Conservation (phyloP, 352 stramenopile genomes). For the Globisporangium middletonii region DNA sequence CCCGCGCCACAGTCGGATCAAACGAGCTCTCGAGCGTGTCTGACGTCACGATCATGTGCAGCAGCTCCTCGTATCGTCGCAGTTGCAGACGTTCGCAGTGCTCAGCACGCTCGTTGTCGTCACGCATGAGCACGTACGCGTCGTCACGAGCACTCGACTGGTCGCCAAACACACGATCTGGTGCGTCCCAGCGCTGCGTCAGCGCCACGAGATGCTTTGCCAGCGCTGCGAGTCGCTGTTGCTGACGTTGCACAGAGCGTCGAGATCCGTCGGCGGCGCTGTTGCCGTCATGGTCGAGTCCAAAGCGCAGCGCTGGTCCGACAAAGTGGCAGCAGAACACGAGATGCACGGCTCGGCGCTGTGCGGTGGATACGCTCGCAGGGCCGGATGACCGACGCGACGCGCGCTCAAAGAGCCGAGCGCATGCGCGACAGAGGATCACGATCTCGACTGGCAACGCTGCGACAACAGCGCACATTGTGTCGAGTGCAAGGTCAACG, state of each 20-base stretch:
- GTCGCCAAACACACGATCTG: background rate
- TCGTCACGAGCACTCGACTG: background rate
- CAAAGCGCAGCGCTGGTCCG: conserved; percentile 33
- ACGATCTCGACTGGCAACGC: conserved; percentile 42
- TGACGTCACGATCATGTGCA: conserved; percentile 12
- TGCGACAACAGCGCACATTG: conserved; percentile 18
- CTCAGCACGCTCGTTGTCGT: background rate
- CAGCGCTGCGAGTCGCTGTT: conserved; percentile 10
- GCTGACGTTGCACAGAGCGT: conserved; percentile 9
- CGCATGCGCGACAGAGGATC: conserved; percentile 39
- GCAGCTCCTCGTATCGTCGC: conserved; percentile 10
- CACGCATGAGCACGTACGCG: conserved; percentile 1
- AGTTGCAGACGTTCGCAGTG: background rate
- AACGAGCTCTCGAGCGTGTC: conserved; percentile 6
- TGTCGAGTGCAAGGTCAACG: conserved; percentile 14
- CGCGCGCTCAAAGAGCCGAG: conserved; percentile 16
- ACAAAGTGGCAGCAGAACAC: conserved; percentile 80
- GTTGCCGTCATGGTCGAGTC: conserved; percentile 6
- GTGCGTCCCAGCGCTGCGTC: background rate
- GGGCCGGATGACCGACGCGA: background rate
- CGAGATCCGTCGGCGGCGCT: background rate
- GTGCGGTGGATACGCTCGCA: background rate
- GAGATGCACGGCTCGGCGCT: conserved; percentile 34
- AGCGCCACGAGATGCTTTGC: conserved; percentile 12
- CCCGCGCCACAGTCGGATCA: background rate